phyloP scores from a whole-genome alignment of 1,139 yeast genomes.

The Meyerozyma guilliermondii region DNA sequence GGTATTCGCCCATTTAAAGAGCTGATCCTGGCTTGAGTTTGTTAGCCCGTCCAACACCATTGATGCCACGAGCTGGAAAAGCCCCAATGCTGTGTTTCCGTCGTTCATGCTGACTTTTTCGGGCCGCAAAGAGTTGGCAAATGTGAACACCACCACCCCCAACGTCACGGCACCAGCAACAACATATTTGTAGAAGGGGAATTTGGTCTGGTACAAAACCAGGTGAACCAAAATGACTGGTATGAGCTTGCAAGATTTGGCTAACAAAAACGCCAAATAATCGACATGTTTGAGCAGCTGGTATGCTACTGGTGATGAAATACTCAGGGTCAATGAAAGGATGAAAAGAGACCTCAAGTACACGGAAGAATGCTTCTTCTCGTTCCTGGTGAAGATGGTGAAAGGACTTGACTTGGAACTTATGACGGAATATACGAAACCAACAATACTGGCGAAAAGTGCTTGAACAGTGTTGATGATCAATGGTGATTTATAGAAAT shows the following conservation, averaged over 20 bases:
- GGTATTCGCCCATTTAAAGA: conserved; percentile 43
- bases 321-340: conserved; percentile 73
- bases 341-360: conserved; percentile 43
- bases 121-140: conserved; percentile 26
- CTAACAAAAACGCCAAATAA: conserved; percentile 76
- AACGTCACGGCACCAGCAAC: conserved; percentile 73
- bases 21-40: conserved; percentile 86
- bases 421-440: conserved; percentile 50
- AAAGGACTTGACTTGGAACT: conserved; percentile 28
- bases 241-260: conserved; percentile 88
- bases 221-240: conserved; percentile 88
- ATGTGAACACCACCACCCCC: conserved; percentile 79
- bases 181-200: conserved; percentile 69
- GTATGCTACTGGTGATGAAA: conserved; percentile 78
- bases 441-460: conserved; percentile 63
- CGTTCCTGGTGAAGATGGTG: conserved; percentile 23
- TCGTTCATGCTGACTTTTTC: conserved; percentile 26
- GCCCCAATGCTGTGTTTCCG: conserved; percentile 49
- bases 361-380: conserved; percentile 10
- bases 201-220: conserved; percentile 63
- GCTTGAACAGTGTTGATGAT: conserved; percentile 74
- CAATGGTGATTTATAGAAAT: conserved; percentile 68
- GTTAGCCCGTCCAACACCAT: conserved; percentile 86
- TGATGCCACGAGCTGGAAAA: conserved; percentile 53
- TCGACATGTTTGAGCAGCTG: conserved; percentile 77